These are phyloP conservation scores for Scorias spongiosa DNA, from an alignment of 2,329 filamentous ascomycete species.

Conservation along the genomic window DNA sequence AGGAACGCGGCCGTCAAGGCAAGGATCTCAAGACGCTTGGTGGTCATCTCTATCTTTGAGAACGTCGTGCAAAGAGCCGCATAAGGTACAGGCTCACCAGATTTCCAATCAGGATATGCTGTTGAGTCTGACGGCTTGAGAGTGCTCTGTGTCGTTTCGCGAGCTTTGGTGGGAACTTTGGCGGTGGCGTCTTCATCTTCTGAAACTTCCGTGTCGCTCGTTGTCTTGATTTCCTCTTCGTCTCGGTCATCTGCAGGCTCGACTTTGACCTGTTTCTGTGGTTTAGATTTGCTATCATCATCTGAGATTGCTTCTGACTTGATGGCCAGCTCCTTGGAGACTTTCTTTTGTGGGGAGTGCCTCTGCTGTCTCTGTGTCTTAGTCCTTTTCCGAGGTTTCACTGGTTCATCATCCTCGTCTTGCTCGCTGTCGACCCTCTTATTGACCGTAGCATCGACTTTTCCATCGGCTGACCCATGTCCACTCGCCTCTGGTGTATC, in stretches of 20 bases:
- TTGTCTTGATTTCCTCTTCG: constrained; percentile 4
- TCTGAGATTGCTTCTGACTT: neutral
- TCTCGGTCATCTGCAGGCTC: constrained; percentile 3
- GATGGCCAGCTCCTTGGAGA: too few relatives aligned
- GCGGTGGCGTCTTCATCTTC: constrained; percentile 51
- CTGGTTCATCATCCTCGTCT: neutral
- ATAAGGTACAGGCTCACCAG: constrained; percentile 79
- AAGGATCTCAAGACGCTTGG: constrained; percentile 75
- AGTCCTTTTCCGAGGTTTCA: neutral
- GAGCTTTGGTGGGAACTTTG: constrained; percentile 55
- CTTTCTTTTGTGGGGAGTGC: too few relatives aligned
- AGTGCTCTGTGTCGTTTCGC: constrained; percentile 65
- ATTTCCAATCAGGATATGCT: constrained; percentile 89
- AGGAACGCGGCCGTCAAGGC: constrained; percentile 84
- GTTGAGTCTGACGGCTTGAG: constrained; percentile 56
- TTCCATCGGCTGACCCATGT: neutral
- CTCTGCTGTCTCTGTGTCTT: constrained; percentile 5
- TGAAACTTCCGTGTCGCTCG: constrained; percentile 28
- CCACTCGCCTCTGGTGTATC: constrained; percentile 8
- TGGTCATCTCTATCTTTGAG: constrained; percentile 86
- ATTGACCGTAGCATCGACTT: neutral
- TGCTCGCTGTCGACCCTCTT: neutral
- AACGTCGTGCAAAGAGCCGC: constrained; percentile 90
- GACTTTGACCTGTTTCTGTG: constrained; percentile 3
- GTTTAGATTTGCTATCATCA: constrained; percentile 3